Base-by-base conservation (phyloP, 148 eudicot species). In the Silene uniflora region DNA sequence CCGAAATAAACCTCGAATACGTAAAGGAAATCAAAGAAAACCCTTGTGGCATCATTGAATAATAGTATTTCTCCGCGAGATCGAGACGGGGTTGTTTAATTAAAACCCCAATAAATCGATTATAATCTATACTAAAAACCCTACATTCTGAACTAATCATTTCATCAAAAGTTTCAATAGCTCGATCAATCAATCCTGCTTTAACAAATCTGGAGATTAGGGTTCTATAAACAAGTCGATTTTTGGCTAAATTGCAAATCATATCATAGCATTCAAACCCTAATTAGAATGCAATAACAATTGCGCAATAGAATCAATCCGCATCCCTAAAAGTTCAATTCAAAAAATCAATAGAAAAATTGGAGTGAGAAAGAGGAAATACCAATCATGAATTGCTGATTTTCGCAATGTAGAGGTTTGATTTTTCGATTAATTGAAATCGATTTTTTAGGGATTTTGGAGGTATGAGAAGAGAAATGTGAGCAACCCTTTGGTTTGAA, bases 1-100 rank as follows among this genome's bases (percentile, higher is more conserved):
- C 90, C 29, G 87, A 87, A 39, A 92, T 88, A 79, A 92, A 91
- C 79, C 98, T 92, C 9, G 99, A 96, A 80, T 91, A 96, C 0
- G 99, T 96, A 87, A 96, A 96, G 10, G 94, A 85, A 70, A 83
- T 86, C 78, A 96, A 84, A n/a, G 97, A 92, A 72, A 88, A 91
- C 59, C 99, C 98, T 72, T 66, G 78, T 6, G 90, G 83, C 58
- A 75, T 72, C 95, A 96, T 87, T 16, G 73, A 62, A 49, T 83
- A 61, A 74, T 96, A 96, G 77, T 91, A 92, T 55, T 83, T 83
- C 82, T 86, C 89, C 7, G 98, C 93, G 61, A 96, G 77, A 71
- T 89, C 90, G 71, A 96, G 87, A 71, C 87, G 90, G 22, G 85
- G 89, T 70, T 92, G 86, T 66, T 77, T 78, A 54, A 96, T 83